Evolutionary conservation across 163 green algal species (phyloP).

Genomic region (Chlorella variabilis): DNA sequence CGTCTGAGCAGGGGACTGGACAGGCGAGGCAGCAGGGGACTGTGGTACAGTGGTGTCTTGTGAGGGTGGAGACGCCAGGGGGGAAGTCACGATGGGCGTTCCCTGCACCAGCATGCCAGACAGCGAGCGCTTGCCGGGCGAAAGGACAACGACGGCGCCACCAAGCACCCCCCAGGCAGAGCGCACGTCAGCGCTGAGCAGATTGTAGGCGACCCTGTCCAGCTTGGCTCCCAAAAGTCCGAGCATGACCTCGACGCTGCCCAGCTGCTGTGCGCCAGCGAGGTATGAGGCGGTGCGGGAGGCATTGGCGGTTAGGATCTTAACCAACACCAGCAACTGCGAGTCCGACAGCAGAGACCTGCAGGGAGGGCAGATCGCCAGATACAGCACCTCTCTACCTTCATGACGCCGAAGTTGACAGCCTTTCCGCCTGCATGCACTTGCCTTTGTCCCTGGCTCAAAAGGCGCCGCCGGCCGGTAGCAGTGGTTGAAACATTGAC

Average conservation of each 20-base stretch:
- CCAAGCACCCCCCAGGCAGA: too few relatives aligned
- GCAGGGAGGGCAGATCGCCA: too few relatives aligned
- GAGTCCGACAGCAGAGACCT: conserved; percentile 6
- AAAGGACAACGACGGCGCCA: too few relatives aligned
- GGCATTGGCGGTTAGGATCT: not conserved
- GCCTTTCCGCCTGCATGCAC: not conserved
- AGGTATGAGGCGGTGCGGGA: not conserved
- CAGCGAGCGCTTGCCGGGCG: not conserved
- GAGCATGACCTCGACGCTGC: not conserved
- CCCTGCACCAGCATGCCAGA: not conserved
- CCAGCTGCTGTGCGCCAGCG: not conserved
- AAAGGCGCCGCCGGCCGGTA: not conserved
- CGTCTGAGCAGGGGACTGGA: not conserved
- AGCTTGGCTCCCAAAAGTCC: conserved; percentile 3
- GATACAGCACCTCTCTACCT: too few relatives aligned
- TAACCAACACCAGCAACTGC: not conserved
- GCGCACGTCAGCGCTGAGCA: not conserved
- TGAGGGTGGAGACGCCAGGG: not conserved
- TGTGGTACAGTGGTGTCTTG: not conserved
- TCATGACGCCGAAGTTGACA: too few relatives aligned
- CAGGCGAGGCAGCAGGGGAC: not conserved
- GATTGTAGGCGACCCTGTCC: not conserved
- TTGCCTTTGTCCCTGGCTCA: not conserved
- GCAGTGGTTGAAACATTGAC: not conserved
- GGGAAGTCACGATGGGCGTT: not conserved